phyloP scores from a whole-genome alignment of 345 rosid species.

The Eucalyptus tenuipes region DNA sequence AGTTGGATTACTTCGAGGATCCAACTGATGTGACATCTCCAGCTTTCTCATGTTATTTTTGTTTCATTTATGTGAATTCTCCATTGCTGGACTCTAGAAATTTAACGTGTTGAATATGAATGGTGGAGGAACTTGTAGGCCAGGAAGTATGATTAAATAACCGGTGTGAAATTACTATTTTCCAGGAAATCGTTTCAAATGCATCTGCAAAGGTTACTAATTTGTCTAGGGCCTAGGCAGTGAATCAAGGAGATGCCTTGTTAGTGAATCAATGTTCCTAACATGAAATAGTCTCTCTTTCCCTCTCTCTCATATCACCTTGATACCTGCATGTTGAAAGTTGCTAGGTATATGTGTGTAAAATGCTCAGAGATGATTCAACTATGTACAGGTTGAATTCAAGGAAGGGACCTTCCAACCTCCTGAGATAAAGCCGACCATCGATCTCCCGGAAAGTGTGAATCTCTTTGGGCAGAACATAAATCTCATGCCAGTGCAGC shows the following conservation, averaged over 20 bases:
- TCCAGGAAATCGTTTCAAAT: neutral
- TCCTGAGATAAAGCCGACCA: conserved; percentile 66
- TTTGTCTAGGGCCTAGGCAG: neutral
- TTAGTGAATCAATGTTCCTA: neutral
- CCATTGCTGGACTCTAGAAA: neutral
- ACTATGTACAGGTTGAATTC: conserved; percentile 54
- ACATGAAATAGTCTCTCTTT: neutral
- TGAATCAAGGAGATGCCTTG: neutral
- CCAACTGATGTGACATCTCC: neutral
- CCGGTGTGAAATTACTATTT: neutral
- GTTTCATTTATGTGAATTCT: neutral
- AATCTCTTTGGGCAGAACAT: conserved; percentile 68
- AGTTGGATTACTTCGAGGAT: neutral
- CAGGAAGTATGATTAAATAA: neutral
- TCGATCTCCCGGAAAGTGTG: conserved; percentile 61
- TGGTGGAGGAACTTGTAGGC: neutral
- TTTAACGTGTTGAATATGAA: neutral
- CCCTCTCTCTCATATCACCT: neutral
- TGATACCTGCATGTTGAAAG: neutral
- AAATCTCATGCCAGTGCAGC: conserved; percentile 55
- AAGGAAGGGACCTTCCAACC: conserved; percentile 78
- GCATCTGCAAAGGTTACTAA: neutral
- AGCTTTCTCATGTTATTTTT: neutral
- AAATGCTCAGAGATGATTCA: neutral
- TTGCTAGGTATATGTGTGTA: neutral